These are phyloP conservation scores for Verticillium nonalfalfae DNA, from an alignment of 2,329 filamentous ascomycete species.

Conservation along the genomic window DNA sequence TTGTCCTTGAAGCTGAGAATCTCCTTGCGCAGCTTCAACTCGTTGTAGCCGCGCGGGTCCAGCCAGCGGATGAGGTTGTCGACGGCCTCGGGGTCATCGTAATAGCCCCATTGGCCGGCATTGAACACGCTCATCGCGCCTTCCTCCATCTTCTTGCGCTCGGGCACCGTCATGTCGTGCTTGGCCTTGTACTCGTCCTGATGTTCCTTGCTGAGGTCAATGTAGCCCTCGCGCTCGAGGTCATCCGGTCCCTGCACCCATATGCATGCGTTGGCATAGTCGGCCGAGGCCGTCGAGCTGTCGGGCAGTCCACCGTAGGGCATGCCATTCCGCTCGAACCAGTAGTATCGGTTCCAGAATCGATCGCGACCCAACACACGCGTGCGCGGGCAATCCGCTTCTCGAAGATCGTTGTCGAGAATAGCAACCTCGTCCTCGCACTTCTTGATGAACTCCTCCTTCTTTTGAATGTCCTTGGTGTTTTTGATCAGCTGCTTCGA, in stretches of 20 bases:
- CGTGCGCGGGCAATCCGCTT: constrained; percentile 88
- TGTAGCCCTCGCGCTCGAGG: constrained; percentile 78
- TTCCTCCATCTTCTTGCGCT: constrained; percentile 83
- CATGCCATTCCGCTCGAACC: constrained; percentile 99
- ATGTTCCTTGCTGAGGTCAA: constrained; percentile 66
- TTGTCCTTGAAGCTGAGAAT: constrained; percentile 68
- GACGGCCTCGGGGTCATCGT: constrained; percentile 71
- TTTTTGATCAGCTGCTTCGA: constrained; percentile 86
- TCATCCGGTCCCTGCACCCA: constrained; percentile 96
- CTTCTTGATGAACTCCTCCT: constrained; percentile 71
- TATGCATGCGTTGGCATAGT: constrained; percentile 88
- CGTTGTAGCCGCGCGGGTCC: constrained; percentile 78
- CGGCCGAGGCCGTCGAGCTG: constrained; percentile 80
- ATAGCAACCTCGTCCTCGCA: constrained; percentile 81
- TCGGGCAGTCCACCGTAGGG: constrained; percentile 82
- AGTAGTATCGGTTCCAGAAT: constrained; percentile 98
- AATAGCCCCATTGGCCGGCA: constrained; percentile 85
- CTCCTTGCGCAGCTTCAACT: constrained; percentile 83
- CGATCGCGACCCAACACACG: constrained; percentile 87
- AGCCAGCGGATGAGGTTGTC: constrained; percentile 82
- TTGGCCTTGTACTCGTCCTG: constrained; percentile 69
- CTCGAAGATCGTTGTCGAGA: constrained; percentile 86
- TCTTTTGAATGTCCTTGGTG: constrained; percentile 81
- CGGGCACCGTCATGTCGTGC: constrained; percentile 76
- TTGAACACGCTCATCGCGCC: constrained; percentile 70